Conservation (phyloP, 1,284 basidiomycete species). For the Marasmius sp. region DNA sequence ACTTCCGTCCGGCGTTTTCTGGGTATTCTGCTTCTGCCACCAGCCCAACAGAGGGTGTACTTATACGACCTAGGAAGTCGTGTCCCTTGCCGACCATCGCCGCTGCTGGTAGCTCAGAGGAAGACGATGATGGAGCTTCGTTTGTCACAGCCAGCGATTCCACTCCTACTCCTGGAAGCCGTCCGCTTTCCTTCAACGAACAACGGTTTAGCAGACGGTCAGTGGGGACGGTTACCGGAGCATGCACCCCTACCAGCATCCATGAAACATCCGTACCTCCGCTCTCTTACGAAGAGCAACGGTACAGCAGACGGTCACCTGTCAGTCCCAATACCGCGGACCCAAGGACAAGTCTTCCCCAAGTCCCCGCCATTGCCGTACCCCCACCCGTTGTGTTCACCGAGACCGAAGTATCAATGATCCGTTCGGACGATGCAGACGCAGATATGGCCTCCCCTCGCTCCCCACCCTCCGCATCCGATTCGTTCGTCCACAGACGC, state of each 20-base stretch:
- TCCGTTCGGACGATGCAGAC: slow-evolving; percentile 3
- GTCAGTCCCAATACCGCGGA: too few relatives aligned
- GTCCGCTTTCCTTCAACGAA: background rate
- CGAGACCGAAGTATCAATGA: slow-evolving; percentile 9
- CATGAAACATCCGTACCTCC: too few relatives aligned
- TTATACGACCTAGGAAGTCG: slow-evolving; percentile 25
- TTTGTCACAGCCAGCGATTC: slow-evolving; percentile 56
- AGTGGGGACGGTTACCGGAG: too few relatives aligned
- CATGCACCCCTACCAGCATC: too few relatives aligned
- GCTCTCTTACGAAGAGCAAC: too few relatives aligned
- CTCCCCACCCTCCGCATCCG: slow-evolving; percentile 29
- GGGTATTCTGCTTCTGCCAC: slow-evolving; percentile 48
- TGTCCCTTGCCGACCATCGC: slow-evolving; percentile 34
- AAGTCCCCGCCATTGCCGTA: background rate
- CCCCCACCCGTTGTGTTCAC: slow-evolving; percentile 7
- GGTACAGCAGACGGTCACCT: background rate
- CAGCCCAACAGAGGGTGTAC: slow-evolving; percentile 28
- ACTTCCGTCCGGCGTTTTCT: slow-evolving; percentile 54
- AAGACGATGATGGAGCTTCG: slow-evolving; percentile 37
- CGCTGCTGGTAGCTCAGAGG: slow-evolving; percentile 36
- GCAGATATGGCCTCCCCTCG: background rate
- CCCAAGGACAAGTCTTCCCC: background rate
- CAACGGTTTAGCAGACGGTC: too few relatives aligned
- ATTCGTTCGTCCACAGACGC: slow-evolving; percentile 38
- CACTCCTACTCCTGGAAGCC: background rate